phyloP scores from a whole-genome alignment of 2,329 filamentous ascomycete species.

The Pseudogymnoascus sp. region DNA sequence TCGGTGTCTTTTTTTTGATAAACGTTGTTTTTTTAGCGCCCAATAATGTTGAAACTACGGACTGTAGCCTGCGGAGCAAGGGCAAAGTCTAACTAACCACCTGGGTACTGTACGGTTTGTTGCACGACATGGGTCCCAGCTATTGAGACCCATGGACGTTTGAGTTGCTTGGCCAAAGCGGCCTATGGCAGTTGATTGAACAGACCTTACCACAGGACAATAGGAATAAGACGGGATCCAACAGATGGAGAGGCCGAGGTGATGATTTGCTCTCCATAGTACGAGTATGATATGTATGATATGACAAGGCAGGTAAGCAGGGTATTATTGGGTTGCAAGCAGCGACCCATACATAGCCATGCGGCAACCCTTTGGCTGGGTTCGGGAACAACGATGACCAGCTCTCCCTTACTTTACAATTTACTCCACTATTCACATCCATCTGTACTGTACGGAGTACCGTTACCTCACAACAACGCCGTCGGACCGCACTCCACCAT shows the following conservation, averaged over 20 bases:
- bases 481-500: not conserved
- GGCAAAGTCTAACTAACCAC: not conserved
- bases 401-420: conserved; percentile 1
- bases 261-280: not conserved
- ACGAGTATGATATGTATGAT: conserved; percentile 2
- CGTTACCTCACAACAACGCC: not conserved
- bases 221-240: conserved; percentile 1
- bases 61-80: not conserved
- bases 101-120: not conserved
- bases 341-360: not conserved
- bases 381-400: conserved; percentile 4
- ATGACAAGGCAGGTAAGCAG: not conserved
- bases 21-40: conserved; percentile 7
- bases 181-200: not conserved
- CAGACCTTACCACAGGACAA: not conserved
- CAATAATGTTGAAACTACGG: conserved; percentile 8
- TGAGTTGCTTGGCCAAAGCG: not conserved
- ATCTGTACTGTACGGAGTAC: not conserved
- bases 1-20: not conserved
- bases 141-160: not conserved
- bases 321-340: conserved; percentile 1
- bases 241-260: not conserved
- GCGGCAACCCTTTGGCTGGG: conserved; percentile 4
- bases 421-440: not conserved
- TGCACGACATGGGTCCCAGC: not conserved